These are phyloP conservation scores for Neltuma alba DNA, from an alignment of 306 rosid species.

Conservation along the genomic window DNA sequence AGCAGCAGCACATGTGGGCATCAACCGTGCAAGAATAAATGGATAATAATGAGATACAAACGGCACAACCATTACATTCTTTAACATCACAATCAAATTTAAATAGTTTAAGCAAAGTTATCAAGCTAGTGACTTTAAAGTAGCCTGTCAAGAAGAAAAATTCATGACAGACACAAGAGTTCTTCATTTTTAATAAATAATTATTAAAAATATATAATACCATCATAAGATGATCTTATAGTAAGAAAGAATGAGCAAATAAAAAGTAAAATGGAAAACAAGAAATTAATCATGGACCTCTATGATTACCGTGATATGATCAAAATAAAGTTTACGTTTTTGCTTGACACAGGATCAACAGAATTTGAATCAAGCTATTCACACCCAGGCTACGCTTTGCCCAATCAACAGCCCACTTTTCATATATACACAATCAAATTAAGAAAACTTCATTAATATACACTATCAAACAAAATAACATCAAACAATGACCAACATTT, in stretches of 20 bases:
- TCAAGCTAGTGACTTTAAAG: background rate
- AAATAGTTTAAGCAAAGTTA: too few species aligned
- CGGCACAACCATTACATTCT: too few species aligned
- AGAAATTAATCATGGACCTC: background rate
- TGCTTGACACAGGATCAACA: too few species aligned
- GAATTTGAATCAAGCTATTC: background rate
- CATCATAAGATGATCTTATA: background rate
- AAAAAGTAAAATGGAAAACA: background rate
- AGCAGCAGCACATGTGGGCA: too few species aligned
- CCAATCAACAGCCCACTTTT: background rate
- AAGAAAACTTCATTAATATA: background rate
- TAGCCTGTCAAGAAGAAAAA: background rate
- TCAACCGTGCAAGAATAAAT: too few species aligned
- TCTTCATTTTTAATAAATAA: background rate
- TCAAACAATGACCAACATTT: conserved; percentile 30
- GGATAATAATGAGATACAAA: too few species aligned
- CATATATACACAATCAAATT: conserved; percentile 2
- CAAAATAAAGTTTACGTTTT: background rate
- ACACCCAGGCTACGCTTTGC: background rate
- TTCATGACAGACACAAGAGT: background rate
- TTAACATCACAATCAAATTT: too few species aligned
- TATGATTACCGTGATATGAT: background rate
- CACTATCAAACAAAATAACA: conserved; percentile 30
- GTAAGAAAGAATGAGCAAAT: background rate
- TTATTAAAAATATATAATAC: background rate